Conservation (phyloP, 2,329 filamentous ascomycete species). For the Herpotrichia juniperi region DNA sequence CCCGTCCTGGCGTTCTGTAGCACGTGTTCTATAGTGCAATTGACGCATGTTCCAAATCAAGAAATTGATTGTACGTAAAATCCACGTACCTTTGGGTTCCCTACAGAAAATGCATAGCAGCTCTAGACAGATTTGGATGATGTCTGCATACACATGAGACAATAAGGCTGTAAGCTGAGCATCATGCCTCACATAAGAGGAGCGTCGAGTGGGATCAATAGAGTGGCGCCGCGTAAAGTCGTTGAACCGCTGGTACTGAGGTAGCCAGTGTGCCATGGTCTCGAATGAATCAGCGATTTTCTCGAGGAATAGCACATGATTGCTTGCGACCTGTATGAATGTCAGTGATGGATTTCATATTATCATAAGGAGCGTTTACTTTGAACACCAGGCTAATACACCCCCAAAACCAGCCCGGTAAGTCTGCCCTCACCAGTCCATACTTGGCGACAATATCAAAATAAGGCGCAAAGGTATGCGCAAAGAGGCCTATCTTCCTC, state of each 20-base stretch:
- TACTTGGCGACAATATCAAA: conserved; percentile 32
- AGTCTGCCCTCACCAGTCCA: conserved; percentile 21
- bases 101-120: conserved; percentile 34
- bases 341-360: conserved; percentile 5
- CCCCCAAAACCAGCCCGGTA: conserved; percentile 32
- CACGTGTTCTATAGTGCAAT: conserved; percentile 2
- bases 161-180: conserved; percentile 21
- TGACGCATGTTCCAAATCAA: conserved; percentile 5
- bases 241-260: conserved; percentile 30
- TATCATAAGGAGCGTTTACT: conserved; percentile 11
- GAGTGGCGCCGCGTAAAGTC: conserved; percentile 15
- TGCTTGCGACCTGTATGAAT: conserved; percentile 23
- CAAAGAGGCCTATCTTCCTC: conserved; percentile 27
- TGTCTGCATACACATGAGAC: conserved; percentile 34
- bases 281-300: conserved; percentile 34
- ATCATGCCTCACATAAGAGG: conserved; percentile 14
- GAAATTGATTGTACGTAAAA: conserved; percentile 15
- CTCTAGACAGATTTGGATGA: conserved; percentile 32
- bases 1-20: background rate
- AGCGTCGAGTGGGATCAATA: conserved; percentile 14
- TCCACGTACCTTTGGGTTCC: conserved; percentile 26
- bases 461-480: conserved; percentile 28
- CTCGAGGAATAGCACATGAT: conserved; percentile 27
- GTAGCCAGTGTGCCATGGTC: conserved; percentile 24
- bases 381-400: conserved; percentile 28